Conservation (phyloP, 2,329 filamentous ascomycete species). For the Magnaporthiopsis rhizophila region DNA sequence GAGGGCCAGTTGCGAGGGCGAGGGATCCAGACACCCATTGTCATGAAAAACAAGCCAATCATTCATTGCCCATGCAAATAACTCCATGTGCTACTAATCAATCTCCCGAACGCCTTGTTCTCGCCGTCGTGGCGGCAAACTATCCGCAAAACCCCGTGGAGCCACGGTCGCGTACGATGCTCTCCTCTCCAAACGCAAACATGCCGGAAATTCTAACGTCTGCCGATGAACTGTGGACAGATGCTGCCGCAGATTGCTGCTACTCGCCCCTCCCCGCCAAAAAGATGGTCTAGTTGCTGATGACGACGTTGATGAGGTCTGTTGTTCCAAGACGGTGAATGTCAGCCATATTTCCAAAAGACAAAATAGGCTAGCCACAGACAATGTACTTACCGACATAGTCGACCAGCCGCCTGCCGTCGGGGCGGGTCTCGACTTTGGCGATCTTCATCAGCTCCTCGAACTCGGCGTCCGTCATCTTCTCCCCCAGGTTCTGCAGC, state of each 20-base stretch:
- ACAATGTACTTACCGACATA: constrained; percentile 62
- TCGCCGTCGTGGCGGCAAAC: background rate
- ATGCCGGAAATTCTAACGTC: background rate
- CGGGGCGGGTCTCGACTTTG: constrained; percentile 79
- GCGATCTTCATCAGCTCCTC: constrained; percentile 94
- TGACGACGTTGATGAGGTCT: background rate
- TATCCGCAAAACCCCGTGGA: background rate
- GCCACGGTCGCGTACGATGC: background rate
- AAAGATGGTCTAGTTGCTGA: background rate
- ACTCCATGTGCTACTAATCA: background rate
- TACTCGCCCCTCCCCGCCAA: background rate
- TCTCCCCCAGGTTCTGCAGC: constrained; percentile 94
- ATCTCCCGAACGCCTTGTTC: background rate
- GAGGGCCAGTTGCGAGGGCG: too few relatives aligned
- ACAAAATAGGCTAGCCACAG: constrained; percentile 2
- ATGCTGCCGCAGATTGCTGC: background rate
- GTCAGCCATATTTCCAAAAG: background rate
- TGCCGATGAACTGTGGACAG: background rate
- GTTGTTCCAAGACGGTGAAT: background rate
- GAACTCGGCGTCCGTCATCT: constrained; percentile 98
- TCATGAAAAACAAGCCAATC: background rate
- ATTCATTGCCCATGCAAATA: background rate
- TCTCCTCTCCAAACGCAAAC: background rate
- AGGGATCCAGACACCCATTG: background rate
- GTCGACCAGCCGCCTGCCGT: constrained; percentile 67